A percentile compares a stretch with the other conserved stretches of the same genome.
Conservation (phyloP, 2,329 filamentous ascomycete genomes). For the Penicillium sp. region DNA sequence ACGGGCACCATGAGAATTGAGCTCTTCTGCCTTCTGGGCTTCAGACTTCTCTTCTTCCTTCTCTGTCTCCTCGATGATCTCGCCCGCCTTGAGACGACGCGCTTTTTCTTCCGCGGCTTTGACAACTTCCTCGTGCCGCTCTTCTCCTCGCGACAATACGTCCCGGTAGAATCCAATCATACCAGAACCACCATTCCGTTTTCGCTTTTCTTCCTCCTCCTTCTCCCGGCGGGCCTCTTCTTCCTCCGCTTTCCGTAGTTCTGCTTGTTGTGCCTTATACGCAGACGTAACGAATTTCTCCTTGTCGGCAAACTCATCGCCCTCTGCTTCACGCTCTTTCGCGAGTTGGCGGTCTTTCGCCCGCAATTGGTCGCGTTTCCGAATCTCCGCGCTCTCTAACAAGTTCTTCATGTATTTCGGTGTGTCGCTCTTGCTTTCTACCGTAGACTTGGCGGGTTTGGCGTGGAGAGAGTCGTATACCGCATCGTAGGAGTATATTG, state of each 20-base stretch:
- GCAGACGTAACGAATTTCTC: conserved; percentile 64
- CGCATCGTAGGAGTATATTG: conserved; percentile 50
- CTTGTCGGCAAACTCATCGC: conserved; percentile 64
- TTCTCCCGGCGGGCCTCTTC: conserved; percentile 55
- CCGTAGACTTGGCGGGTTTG: conserved; percentile 31
- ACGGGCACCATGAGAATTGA: conserved; percentile 50
- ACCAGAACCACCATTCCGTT: conserved; percentile 48
- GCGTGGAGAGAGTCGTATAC: conserved; percentile 49
- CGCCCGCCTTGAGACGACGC: conserved; percentile 35
- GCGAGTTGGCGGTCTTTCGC: conserved; percentile 59
- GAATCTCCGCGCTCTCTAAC: conserved; percentile 56
- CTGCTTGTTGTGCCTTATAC: conserved; percentile 63
- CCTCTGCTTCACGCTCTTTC: conserved; percentile 60
- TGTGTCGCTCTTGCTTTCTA: conserved; percentile 24
- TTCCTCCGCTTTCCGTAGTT: conserved; percentile 54
- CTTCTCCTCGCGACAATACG: conserved; percentile 57
- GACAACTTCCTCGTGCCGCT: conserved; percentile 54
- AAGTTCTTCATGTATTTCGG: conserved; percentile 61
- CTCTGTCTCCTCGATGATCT: conserved; percentile 26
- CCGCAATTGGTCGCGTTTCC: conserved; percentile 61
- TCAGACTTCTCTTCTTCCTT: conserved; percentile 44
- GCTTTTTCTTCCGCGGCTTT: conserved; percentile 51
- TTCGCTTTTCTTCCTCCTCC: conserved; percentile 50
- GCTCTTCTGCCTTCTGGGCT: conserved; percentile 53
- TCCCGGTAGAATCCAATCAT: conserved; percentile 61